These are phyloP conservation scores for Rugonectria rugulosa DNA, from an alignment of 2,329 filamentous ascomycete species.

Conservation along the genomic window DNA sequence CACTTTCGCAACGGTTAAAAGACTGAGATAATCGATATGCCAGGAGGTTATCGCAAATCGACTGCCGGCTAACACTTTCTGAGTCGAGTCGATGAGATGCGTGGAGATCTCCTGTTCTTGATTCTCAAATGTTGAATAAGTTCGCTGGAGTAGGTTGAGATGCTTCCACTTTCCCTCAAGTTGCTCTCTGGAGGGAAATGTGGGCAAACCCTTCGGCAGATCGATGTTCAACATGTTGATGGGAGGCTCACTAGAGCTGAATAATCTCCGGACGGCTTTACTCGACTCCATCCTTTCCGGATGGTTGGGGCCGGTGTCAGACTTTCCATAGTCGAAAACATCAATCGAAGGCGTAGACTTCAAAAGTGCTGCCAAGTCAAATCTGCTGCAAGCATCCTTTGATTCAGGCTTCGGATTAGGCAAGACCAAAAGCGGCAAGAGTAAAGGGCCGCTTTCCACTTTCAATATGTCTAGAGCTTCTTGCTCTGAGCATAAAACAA, in stretches of 20 bases:
- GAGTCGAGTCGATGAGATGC: not conserved
- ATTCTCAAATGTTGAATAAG: not conserved
- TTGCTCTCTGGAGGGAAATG: not conserved
- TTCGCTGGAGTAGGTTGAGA: not conserved
- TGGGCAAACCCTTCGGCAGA: not conserved
- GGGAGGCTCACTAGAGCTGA: not conserved
- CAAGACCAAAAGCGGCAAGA: not conserved
- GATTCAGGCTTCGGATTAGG: not conserved
- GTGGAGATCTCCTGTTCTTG: not conserved
- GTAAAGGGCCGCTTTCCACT: not conserved
- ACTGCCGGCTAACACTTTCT: not conserved
- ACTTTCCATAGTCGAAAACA: not conserved
- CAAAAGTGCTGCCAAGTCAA: not conserved
- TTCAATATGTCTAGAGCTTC: not conserved
- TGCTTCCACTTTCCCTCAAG: not conserved
- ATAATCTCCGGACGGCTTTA: not conserved
- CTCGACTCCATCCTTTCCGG: not conserved
- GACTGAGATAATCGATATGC: not conserved
- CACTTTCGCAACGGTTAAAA: not conserved
- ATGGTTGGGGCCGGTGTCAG: not conserved
- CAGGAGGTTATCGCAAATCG: not conserved
- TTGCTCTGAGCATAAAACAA: not conserved
- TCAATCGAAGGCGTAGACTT: not conserved
- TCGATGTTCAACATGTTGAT: not conserved
- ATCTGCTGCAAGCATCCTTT: not conserved